Percentiles rank a stretch among this genome's conserved stretches.
phyloP scores from a whole-genome alignment of 768 basidiomycete genomes.

The Psilocybe azurescens region DNA sequence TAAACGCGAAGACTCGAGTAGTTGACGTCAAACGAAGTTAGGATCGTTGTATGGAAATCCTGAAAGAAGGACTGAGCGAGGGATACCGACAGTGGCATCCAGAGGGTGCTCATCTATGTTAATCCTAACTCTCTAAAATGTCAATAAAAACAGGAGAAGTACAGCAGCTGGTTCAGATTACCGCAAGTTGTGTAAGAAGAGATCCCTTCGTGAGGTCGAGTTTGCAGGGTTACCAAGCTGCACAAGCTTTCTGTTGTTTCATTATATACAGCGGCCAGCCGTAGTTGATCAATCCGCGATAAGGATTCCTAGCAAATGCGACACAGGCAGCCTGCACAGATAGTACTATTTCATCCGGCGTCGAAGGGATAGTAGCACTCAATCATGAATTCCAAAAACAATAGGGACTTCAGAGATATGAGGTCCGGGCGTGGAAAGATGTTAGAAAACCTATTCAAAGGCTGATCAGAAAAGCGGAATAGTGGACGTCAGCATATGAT shows the following conservation, averaged over 20 bases:
- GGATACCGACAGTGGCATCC: too few relatives aligned
- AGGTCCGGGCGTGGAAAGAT: conserved; percentile 37
- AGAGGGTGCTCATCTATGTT: too few relatives aligned
- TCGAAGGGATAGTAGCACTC: conserved; percentile 26
- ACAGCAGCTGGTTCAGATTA: conserved; percentile 3
- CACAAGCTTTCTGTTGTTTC: conserved; percentile 18
- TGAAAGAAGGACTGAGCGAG: too few relatives aligned
- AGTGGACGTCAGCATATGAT: too few relatives aligned
- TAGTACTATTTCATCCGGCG: conserved; percentile 32
- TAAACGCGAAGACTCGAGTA: too few relatives aligned
- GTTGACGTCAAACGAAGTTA: too few relatives aligned
- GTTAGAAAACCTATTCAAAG: conserved; percentile 39
- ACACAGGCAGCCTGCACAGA: conserved; percentile 47
- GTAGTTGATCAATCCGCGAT: conserved; percentile 30
- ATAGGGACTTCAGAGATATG: conserved; percentile 45
- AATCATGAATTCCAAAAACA: conserved; percentile 41
- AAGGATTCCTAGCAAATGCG: conserved; percentile 45
- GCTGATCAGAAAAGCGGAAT: too few relatives aligned
- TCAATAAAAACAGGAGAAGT: neutral
- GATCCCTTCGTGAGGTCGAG: conserved; percentile 20
- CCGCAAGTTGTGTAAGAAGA: conserved; percentile 15
- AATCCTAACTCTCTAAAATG: too few relatives aligned
- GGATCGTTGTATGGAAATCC: too few relatives aligned
- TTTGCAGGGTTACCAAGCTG: conserved; percentile 26
- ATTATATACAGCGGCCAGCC: conserved; percentile 23